Evolutionary conservation across 768 basidiomycete species (phyloP).

Genomic region (Rhodotorula taiwanensis): DNA sequence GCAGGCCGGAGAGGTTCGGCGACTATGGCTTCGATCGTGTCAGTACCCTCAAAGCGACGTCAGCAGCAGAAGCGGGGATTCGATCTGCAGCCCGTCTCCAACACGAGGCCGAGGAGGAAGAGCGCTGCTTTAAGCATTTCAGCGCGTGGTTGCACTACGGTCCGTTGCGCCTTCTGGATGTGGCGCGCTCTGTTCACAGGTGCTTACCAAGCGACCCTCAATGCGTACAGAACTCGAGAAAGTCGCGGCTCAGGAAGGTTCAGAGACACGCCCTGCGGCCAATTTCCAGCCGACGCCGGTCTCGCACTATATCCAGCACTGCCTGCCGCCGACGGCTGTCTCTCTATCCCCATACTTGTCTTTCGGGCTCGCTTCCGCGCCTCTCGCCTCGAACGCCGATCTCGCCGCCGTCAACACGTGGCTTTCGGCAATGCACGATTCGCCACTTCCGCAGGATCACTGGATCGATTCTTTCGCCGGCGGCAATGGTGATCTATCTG

Average conservation of each 20-base stretch:
- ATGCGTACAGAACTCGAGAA: constrained; percentile 33
- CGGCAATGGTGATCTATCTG: too few relatives aligned
- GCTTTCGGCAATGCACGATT: constrained; percentile 2
- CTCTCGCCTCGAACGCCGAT: not conserved
- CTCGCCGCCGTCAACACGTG: constrained; percentile 1
- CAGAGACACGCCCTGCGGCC: constrained; percentile 21
- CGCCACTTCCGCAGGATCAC: not conserved
- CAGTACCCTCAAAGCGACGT: constrained; percentile 8
- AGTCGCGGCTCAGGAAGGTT: constrained; percentile 28
- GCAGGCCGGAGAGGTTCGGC: constrained; percentile 24
- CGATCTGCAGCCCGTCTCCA: constrained; percentile 14
- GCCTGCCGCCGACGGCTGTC: constrained; percentile 3
- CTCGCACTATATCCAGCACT: constrained; percentile 14
- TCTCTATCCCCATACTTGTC: constrained; percentile 7
- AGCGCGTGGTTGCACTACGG: constrained; percentile 39
- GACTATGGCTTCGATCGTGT: not conserved
- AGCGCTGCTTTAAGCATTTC: constrained; percentile 38
- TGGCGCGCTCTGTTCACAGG: not conserved
- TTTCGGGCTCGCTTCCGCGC: constrained; percentile 2
- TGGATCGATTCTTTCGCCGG: too few relatives aligned
- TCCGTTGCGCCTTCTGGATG: constrained; percentile 5
- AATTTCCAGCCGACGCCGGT: constrained; percentile 24
- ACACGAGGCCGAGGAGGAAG: constrained; percentile 35
- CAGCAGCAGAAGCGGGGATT: constrained; percentile 22
- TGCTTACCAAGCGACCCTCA: not conserved